Evolutionary conservation across 2,329 filamentous ascomycete species (phyloP).

Genomic region (Cryphonectria nitschkei): DNA sequence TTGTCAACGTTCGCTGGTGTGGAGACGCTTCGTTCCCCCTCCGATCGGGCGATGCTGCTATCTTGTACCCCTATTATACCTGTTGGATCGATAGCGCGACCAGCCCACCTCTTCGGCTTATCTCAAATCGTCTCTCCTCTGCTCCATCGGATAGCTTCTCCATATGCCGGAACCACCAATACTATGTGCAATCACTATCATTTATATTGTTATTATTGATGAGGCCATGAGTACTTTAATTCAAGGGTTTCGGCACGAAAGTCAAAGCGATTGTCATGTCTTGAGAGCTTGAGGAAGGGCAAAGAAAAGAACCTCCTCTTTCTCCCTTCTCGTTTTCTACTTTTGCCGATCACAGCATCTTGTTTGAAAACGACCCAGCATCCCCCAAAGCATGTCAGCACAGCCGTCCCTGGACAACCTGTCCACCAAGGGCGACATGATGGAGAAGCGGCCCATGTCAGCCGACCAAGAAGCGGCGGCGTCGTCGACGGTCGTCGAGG

Average conservation of each 20-base stretch:
- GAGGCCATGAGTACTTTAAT: background rate
- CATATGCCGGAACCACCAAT: constrained; percentile 3
- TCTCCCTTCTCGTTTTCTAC: background rate
- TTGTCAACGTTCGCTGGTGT: background rate
- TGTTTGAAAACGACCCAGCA: background rate
- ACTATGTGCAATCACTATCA: background rate
- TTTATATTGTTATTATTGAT: background rate
- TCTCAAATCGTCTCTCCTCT: background rate
- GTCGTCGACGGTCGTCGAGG: background rate
- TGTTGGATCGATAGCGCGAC: background rate
- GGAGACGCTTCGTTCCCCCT: background rate
- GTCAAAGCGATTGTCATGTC: background rate
- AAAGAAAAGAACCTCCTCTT: background rate
- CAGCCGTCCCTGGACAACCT: constrained; percentile 3
- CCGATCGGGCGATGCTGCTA: background rate
- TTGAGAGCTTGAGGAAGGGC: background rate
- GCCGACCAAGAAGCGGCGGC: background rate
- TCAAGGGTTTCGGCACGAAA: no score
- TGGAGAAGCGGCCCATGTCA: constrained; percentile 7
- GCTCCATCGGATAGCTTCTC: background rate
- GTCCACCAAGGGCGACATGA: constrained; percentile 6
- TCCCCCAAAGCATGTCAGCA: constrained; percentile 3
- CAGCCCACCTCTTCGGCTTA: background rate
- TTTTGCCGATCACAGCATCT: background rate
- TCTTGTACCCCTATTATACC: background rate